Evolutionary conservation across 768 basidiomycete species (phyloP).

Genomic region (Russula virescens): DNA sequence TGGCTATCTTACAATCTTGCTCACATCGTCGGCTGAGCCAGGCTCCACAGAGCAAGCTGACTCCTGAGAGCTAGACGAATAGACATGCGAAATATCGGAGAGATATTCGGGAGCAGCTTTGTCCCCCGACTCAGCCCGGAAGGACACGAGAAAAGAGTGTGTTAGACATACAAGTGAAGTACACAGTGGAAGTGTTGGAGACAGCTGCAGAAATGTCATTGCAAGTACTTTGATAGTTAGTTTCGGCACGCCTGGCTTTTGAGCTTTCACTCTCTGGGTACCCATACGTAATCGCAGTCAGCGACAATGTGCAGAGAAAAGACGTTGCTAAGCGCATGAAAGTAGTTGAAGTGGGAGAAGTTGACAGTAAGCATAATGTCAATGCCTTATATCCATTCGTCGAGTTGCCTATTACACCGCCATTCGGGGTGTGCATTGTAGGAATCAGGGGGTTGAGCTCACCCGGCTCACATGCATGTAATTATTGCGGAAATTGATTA

Average conservation of each 20-base stretch:
- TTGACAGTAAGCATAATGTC: not conserved
- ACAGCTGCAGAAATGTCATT: not conserved
- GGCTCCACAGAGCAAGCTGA: slow-evolving; percentile 27
- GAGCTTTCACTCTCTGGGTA: not conserved
- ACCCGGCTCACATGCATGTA: too few species aligned
- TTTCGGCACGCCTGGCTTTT: not conserved
- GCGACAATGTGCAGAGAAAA: not conserved
- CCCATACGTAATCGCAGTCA: not conserved
- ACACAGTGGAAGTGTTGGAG: not conserved
- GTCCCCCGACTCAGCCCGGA: not conserved
- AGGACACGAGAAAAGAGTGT: not conserved
- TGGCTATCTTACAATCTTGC: slow-evolving; percentile 13
- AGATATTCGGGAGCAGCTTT: slow-evolving; percentile 11
- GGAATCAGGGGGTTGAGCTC: too few species aligned
- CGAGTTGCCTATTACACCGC: too few species aligned
- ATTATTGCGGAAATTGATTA: too few species aligned
- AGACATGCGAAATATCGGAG: slow-evolving; percentile 14
- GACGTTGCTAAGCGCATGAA: not conserved
- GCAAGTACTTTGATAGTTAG: not conserved
- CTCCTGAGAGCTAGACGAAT: too few species aligned
- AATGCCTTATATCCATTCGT: too few species aligned
- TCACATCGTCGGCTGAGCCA: slow-evolving; percentile 18
- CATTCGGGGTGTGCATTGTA: too few species aligned
- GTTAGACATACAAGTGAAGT: slow-evolving; percentile 4
- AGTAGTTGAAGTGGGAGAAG: not conserved